These are phyloP conservation scores for Phyllachora maydis DNA, from an alignment of 2,329 filamentous ascomycete species.

Conservation along the genomic window DNA sequence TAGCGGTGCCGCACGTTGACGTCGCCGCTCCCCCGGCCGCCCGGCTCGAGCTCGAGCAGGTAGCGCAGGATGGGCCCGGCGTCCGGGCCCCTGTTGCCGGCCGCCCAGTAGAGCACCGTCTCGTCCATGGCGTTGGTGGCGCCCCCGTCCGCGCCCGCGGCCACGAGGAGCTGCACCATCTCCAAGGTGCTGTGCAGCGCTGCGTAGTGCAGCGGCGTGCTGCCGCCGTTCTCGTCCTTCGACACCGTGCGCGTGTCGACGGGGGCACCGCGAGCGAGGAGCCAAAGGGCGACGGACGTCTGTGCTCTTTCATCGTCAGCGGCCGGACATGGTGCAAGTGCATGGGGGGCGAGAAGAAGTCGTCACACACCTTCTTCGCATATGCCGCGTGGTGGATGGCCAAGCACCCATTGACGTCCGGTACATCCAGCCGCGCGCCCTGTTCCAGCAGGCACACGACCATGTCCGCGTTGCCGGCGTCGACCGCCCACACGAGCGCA, in stretches of 20 bases:
- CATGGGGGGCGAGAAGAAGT: neutral
- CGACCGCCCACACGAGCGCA: neutral
- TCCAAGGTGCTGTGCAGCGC: neutral
- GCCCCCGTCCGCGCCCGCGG: constrained; percentile 1
- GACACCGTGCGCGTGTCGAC: neutral
- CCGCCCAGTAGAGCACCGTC: constrained; percentile 2
- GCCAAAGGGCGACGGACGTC: neutral
- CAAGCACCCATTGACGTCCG: neutral
- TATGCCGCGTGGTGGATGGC: neutral
- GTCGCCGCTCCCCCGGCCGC: no score
- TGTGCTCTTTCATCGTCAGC: neutral
- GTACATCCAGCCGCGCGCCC: constrained; percentile 1
- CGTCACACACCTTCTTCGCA: no score
- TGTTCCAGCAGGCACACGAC: constrained; percentile 1
- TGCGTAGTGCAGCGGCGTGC: constrained; percentile 1
- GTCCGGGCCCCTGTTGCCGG: neutral
- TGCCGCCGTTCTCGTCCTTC: neutral
- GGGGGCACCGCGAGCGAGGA: no score
- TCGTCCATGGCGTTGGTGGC: constrained; percentile 1
- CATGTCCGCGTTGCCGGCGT: neutral
- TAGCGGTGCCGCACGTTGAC: constrained; percentile 1
- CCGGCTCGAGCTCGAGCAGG: neutral
- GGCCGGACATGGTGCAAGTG: neutral
- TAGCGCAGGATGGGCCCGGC: neutral
- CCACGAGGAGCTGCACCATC: neutral